Conservation (phyloP, 768 basidiomycete species). For the Pleurotus salmoneostramineus region DNA sequence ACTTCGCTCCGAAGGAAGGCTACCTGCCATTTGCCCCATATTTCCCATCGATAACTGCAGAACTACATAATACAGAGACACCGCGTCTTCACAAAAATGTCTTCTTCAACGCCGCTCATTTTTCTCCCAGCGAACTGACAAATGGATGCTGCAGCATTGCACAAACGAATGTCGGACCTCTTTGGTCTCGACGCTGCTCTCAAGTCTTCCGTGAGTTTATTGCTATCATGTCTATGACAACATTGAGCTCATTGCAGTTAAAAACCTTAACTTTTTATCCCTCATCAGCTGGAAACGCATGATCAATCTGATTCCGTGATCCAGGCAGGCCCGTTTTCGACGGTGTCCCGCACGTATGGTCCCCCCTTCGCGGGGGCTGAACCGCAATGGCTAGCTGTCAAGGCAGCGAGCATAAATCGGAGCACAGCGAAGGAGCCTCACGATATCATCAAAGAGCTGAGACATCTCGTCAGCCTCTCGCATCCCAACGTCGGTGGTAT, state of each 20-base stretch:
- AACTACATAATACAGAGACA: background rate
- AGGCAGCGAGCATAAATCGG: conserved; percentile 42
- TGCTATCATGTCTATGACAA: background rate
- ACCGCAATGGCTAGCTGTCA: conserved; percentile 45
- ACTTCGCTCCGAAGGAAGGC: background rate
- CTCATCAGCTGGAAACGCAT: background rate
- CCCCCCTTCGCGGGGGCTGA: conserved; percentile 22
- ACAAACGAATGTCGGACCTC: conserved; percentile 2
- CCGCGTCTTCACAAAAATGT: background rate
- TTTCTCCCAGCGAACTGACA: background rate
- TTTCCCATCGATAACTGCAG: background rate
- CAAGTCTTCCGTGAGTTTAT: background rate
- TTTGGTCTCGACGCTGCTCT: background rate
- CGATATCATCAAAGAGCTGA: conserved; percentile 63
- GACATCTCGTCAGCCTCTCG: conserved; percentile 40
- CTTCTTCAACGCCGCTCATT: background rate
- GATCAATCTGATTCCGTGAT: conserved; percentile 22
- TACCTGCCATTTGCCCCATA: background rate
- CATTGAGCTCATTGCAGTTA: conserved; percentile 1
- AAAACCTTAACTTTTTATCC: conserved; percentile 7
- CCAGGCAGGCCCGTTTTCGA: conserved; percentile 41
- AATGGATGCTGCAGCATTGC: conserved; percentile 1
- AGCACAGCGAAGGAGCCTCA: conserved; percentile 58
- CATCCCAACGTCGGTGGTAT: conserved; percentile 49
- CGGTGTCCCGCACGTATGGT: conserved; percentile 32